Conservation (phyloP, 1,284 basidiomycete species). For the Pseudozyma sp. region DNA sequence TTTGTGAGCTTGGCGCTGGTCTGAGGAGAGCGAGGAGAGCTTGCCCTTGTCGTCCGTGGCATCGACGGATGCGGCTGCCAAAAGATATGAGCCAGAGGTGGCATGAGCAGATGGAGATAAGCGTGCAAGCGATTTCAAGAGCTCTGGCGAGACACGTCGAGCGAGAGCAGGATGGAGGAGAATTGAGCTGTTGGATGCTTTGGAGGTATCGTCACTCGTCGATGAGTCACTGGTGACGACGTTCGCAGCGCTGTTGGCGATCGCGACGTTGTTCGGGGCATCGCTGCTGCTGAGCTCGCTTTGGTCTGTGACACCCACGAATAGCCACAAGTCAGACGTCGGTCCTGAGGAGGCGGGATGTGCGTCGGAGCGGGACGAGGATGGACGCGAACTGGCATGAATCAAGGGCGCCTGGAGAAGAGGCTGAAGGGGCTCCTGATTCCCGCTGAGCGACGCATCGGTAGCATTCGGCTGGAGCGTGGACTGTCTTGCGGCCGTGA, state of each 20-base stretch:
- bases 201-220: neutral
- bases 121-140: constrained; percentile 12
- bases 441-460: neutral
- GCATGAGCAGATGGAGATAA: constrained; percentile 1
- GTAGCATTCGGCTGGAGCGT: neutral
- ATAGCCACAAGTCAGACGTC: constrained; percentile 21
- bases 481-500: constrained; percentile 1
- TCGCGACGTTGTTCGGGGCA: neutral
- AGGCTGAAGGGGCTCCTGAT: neutral
- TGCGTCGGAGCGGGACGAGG: neutral
- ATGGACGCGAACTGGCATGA: constrained; percentile 3
- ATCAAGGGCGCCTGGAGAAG: constrained; percentile 11
- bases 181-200: no score
- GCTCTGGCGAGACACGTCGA: constrained; percentile 7
- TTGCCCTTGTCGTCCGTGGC: constrained; percentile 21
- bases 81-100: constrained; percentile 20
- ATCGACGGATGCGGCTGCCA: constrained; percentile 5
- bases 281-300: neutral
- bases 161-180: neutral
- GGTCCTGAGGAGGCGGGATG: neutral
- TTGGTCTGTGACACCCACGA: constrained; percentile 14
- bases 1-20: constrained; percentile 26
- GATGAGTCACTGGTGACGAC: neutral
- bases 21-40: constrained; percentile 13
- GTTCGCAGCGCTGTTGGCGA: neutral